Evolutionary conservation across 257 asterid genomes (phyloP), one percentile per base, ranked within the genome.

Genomic region (Solanum medicagineum): DNA sequence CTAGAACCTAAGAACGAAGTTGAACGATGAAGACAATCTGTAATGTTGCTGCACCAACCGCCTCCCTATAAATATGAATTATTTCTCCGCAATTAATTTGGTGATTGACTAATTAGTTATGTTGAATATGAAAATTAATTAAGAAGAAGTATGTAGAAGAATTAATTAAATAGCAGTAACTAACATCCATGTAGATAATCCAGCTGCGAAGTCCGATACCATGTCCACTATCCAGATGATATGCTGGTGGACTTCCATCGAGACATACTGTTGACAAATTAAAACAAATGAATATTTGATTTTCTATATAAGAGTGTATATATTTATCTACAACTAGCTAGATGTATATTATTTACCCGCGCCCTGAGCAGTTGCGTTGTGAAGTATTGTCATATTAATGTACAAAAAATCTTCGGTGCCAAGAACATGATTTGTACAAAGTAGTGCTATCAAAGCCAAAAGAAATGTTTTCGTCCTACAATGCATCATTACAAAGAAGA

Each of bases 1-100:
- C 86, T 92, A 32, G 98, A 95, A 60, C 97, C 99, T 63, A 90
- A 74, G 10, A 89, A 88, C 15, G 83, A 84, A 62, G 26, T 36
- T 36, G 77, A 69, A 17, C 51, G 77, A 69, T 17, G 1, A 69
- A 36, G 13, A 19, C 53, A 36, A 36, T 69, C 51, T 17, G 77
- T 11, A 26, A 69, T 69, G 40, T 11, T 32, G 51, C 17, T 10
- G 14, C 51, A 69, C 77, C 53, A 69, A 69, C 77, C 53, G 4
- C 77, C 77, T 69, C 77, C 77, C 77, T 69, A 69, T 32, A 69
- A 69, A n/a, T 22, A 74, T 74, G 59, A 74, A 45, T 63, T 63
- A 7, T 12, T 45, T 20, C 11, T 7, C 57, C 42, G 0, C 4
- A 7, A 1, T 74, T 12, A 45, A 22, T 70, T 40, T 40, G 26